Base-by-base conservation (phyloP, 2,329 filamentous ascomycete genomes). In the Cladosporium velox region DNA sequence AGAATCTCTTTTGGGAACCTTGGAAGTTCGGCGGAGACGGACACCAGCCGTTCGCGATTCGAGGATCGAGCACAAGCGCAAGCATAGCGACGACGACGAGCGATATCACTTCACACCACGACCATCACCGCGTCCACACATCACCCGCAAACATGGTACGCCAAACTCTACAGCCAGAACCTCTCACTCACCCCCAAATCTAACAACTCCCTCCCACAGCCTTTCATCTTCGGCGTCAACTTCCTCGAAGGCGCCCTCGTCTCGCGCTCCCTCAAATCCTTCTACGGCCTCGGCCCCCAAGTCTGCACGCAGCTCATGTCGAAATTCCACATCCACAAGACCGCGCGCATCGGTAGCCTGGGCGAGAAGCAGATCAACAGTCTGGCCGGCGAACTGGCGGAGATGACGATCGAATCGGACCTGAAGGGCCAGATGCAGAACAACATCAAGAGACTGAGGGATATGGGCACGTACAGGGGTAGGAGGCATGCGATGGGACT, bases 371-470 rank as follows among this genome's bases (percentile, higher is more conserved):
- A 92, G 67, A 82, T 97, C 71, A 89, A 92, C 62, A 90, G 91
- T 63, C 84, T 99, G 67, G 95, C 91, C 26, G 90, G 90, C 60
- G 92, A 96, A 75, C 84, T 99, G 49, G 91, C 92, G 18, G 89
- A 88, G 64, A 93, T 99, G 92, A 96, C 91, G 67, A 92, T 98
- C 73, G 95, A 97, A 79, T 96, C 91, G 78, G 93, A 98, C 74
- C 84, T 96, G 70, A 84, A 88, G 74, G 87, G 90, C 76, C 82
- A 91, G 67, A 81, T 97, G 44, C 85, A 90, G 73, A 92, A 97
- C 59, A 95, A 98, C 75, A 96, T 99, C 72, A 85, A 85, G 76
- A 84, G 94, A 67, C 75, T 99, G 78, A 91, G 91, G 77, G 93
- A 97, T 74, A 97, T 97, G 83, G 93, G 93, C 59, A 89, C 90